Evolutionary conservation across 768 basidiomycete species (phyloP), one percentile per base, ranked within the genome.

Genomic region (Roridomyces roridus): DNA sequence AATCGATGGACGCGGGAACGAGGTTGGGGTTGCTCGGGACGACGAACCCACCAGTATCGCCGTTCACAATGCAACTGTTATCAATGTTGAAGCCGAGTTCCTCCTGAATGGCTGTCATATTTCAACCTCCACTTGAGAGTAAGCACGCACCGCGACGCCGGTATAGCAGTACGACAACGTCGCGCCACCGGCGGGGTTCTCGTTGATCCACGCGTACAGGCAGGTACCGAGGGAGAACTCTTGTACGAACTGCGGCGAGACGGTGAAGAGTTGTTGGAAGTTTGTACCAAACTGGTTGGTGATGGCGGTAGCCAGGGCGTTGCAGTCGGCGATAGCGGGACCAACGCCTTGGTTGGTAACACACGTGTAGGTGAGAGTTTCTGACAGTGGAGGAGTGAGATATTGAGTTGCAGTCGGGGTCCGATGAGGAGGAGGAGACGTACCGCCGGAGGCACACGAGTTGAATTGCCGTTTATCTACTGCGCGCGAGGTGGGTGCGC

Each of bases 201-300:
- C 9, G 47, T 56, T 56, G 55, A 56, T 37, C 55, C 55, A 56
- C 25, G 55, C 55, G 0, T 5, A 56, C 47, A 56, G 36, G n/a
- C 55, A 56, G 18, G 55, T 56, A 41, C 55, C 47, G n/a, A 49
- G 47, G 35, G 47, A 17, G 55, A 56, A 48, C 34, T 56, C 55
- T 37, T 56, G 41, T 1, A 39, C 55, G 26, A 44, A 49, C 42
- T 56, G 55, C 34, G 55, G 55, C 26, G 29, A 0, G 29, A 56
- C 46, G 21, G 29, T 39, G 55, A 56, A 56, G 5, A 39, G 31
- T 15, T 34, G 11, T 8, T 34, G 4, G 31, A 11, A 34, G 31
- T 34, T 34, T 3, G 31, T 34, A 10, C 29, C 31, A 15, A 11
- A 34, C 15, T 10, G 10, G 11, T 10, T 15, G 7, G 31, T 15